Percentiles rank a stretch among this genome's conserved stretches.
phyloP scores from a whole-genome alignment of 148 eudicot genomes.

The Amaranthus cruentus region DNA sequence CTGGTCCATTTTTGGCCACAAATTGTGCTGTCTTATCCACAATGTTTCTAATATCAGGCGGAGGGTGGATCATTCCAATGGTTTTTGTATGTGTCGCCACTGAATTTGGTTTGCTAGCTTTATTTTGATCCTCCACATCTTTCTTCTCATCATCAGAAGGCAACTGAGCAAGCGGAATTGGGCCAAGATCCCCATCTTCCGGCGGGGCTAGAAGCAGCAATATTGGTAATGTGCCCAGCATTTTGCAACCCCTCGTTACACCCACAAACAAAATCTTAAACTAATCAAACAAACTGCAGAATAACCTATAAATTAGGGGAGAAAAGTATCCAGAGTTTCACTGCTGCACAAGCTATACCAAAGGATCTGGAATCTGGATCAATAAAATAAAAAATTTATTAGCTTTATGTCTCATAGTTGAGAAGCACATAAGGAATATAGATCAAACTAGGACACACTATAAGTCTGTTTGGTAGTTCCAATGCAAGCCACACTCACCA shows the following conservation, averaged over 20 bases:
- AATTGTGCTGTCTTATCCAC: slow-evolving; percentile 72
- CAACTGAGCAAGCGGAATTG: slow-evolving; percentile 50
- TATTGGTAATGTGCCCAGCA: slow-evolving; percentile 48
- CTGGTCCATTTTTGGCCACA: slow-evolving; percentile 77
- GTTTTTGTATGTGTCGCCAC: slow-evolving; percentile 60
- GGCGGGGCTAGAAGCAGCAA: slow-evolving; percentile 80
- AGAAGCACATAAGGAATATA: no score
- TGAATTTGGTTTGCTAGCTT: slow-evolving; percentile 29
- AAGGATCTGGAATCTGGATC: no score
- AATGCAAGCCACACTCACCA: no score
- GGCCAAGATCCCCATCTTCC: slow-evolving; percentile 68
- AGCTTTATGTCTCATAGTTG: no score
- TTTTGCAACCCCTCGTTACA: slow-evolving; percentile 11
- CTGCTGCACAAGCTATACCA: no score
- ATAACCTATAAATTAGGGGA: neutral
- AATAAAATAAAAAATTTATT: no score
- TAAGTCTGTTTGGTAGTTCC: no score
- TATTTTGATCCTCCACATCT: slow-evolving; percentile 34
- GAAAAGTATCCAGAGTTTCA: no score
- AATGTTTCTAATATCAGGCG: slow-evolving; percentile 70
- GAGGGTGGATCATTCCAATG: slow-evolving; percentile 73
- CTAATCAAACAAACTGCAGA: neutral
- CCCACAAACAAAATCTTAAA: neutral
- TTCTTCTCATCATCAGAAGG: slow-evolving; percentile 26
- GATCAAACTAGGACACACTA: no score